Percentiles rank a stretch among this genome's conserved stretches.
These are phyloP conservation scores for Neurospora sp. DNA, from an alignment of 495 filamentous ascomycete species.

Conservation along the genomic window DNA sequence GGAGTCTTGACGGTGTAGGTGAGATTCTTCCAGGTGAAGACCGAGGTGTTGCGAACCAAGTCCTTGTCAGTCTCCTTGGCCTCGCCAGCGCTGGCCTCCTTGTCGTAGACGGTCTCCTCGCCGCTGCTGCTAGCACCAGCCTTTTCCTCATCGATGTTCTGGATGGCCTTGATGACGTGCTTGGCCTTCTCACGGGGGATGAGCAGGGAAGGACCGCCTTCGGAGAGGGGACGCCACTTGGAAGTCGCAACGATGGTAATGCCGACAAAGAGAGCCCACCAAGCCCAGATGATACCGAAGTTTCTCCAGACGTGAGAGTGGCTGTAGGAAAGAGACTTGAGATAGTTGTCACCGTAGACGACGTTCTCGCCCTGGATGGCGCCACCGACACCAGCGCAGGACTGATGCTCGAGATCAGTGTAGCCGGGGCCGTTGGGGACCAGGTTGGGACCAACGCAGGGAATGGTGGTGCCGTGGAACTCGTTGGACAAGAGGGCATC, in stretches of 20 bases:
- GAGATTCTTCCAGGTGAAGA: slow-evolving; percentile 53
- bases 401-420: slow-evolving; percentile 37
- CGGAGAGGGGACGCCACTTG: slow-evolving; percentile 38
- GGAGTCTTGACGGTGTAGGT: slow-evolving; percentile 56
- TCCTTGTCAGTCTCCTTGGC: slow-evolving; percentile 22
- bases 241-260: slow-evolving; percentile 52
- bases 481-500: slow-evolving; percentile 62
- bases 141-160: slow-evolving; percentile 30
- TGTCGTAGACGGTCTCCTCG: slow-evolving; percentile 29
- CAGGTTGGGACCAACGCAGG: slow-evolving; percentile 37
- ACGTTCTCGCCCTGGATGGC: slow-evolving; percentile 37
- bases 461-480: slow-evolving; percentile 45
- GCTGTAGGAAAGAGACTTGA: slow-evolving; percentile 51
- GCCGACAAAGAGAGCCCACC: slow-evolving; percentile 54
- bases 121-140: slow-evolving; percentile 7
- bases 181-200: slow-evolving; percentile 27
- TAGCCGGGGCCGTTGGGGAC: slow-evolving; percentile 51
- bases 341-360: slow-evolving; percentile 52
- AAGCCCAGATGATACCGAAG: slow-evolving; percentile 62
- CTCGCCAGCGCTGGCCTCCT: background rate
- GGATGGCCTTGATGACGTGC: slow-evolving; percentile 14
- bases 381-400: slow-evolving; percentile 46
- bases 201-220: slow-evolving; percentile 18
- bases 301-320: slow-evolving; percentile 68
- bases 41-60: slow-evolving; percentile 38